A percentile compares a stretch with the other conserved stretches of the same genome.
phyloP scores from a whole-genome alignment of 148 eudicot species.

The Fallopia convolvulus region DNA sequence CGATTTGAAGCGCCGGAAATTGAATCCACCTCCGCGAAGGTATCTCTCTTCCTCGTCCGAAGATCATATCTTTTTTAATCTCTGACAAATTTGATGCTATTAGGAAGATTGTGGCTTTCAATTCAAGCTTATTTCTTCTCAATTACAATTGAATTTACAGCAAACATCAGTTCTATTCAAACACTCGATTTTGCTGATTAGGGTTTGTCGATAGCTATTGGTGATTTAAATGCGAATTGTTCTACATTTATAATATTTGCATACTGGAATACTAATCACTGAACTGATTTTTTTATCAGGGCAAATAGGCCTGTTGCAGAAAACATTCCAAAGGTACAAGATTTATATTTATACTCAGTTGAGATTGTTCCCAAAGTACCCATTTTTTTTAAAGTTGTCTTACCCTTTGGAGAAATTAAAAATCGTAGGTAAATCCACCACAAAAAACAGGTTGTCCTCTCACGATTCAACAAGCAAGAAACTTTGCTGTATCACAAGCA shows the following conservation, averaged over 20 bases:
- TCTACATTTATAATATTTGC: neutral
- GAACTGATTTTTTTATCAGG: neutral
- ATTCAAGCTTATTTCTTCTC: too few species aligned
- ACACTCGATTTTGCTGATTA: neutral
- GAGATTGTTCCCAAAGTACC: neutral
- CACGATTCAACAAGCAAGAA: slow-evolving; percentile 44
- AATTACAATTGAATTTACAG: neutral
- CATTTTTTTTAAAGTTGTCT: neutral
- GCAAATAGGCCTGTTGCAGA: neutral
- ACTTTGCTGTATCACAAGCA: slow-evolving; percentile 61
- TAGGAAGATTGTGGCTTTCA: neutral
- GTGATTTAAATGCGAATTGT: too few species aligned
- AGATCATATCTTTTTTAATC: neutral
- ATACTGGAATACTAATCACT: neutral
- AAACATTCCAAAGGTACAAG: neutral
- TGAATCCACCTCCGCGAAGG: slow-evolving; percentile 27
- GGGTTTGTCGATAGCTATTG: neutral
- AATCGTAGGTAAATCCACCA: neutral
- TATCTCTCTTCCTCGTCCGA: neutral
- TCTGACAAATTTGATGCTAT: neutral
- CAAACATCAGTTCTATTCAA: too few species aligned
- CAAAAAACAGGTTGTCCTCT: slow-evolving; percentile 14
- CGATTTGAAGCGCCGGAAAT: slow-evolving; percentile 27
- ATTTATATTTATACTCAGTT: neutral
- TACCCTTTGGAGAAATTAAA: neutral